Percentiles rank a stretch among this genome's conserved stretches.
phyloP scores from a whole-genome alignment of 2,329 filamentous ascomycete species.

The Rhytidhysteron rufulum region DNA sequence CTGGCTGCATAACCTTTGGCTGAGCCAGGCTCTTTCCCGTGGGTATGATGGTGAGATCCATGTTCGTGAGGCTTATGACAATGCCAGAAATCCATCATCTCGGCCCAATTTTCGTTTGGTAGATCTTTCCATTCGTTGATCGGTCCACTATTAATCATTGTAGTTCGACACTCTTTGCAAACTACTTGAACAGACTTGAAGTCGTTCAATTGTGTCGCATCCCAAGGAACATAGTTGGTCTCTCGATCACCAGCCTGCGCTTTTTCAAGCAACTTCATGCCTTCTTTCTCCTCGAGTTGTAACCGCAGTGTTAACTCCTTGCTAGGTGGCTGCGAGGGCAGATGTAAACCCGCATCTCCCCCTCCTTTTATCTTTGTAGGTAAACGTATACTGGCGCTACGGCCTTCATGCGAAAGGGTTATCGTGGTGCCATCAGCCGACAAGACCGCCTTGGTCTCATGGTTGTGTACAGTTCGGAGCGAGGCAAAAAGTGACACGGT shows the following conservation, averaged over 20 bases:
- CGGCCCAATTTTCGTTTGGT: constrained; percentile 95
- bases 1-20: constrained; percentile 79
- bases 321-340: constrained; percentile 44
- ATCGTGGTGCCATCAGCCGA: constrained; percentile 43
- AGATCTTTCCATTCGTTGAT: constrained; percentile 76
- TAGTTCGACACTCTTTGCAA: constrained; percentile 23
- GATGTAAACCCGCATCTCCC: constrained; percentile 45
- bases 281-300: constrained; percentile 44
- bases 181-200: constrained; percentile 14
- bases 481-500: constrained; percentile 57
- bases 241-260: constrained; percentile 28
- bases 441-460: constrained; percentile 42
- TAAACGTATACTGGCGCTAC: constrained; percentile 42
- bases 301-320: constrained; percentile 54
- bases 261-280: constrained; percentile 22
- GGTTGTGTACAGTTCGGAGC: constrained; percentile 41
- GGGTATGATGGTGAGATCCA: constrained; percentile 50
- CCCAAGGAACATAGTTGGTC: constrained; percentile 42
- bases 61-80: constrained; percentile 83
- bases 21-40: constrained; percentile 21
- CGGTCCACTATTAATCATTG: constrained; percentile 14
- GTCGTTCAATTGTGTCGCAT: constrained; percentile 30
- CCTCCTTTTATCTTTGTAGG: constrained; percentile 43
- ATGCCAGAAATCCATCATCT: constrained; percentile 99
- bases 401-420: constrained; percentile 44